These are phyloP conservation scores for Trichoderma orchidacearum DNA, from an alignment of 495 filamentous ascomycete genomes.

Conservation along the genomic window DNA sequence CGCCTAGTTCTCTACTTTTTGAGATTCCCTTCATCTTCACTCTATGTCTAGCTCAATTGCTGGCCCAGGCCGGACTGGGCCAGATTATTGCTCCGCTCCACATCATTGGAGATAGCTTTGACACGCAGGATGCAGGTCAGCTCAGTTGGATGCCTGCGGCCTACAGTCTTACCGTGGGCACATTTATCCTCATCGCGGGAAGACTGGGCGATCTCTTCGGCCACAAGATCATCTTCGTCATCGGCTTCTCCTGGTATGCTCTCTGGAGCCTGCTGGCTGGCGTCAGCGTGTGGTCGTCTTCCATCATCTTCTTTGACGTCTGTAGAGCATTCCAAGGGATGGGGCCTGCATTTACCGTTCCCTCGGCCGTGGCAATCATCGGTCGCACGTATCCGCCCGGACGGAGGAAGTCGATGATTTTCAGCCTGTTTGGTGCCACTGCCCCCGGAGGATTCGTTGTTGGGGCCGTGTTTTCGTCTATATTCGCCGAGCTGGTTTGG, in stretches of 20 bases:
- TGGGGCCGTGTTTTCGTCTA: constrained; percentile 31
- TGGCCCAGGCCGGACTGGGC: constrained; percentile 25
- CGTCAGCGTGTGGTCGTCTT: constrained; percentile 19
- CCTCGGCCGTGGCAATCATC: constrained; percentile 47
- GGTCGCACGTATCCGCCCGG: constrained; percentile 40
- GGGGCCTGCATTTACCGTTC: constrained; percentile 44
- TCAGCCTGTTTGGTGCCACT: constrained; percentile 46
- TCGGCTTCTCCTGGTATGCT: constrained; percentile 49
- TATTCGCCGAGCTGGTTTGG: constrained; percentile 38
- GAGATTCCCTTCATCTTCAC: constrained; percentile 9
- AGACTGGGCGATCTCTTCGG: constrained; percentile 55
- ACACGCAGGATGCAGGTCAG: constrained; percentile 20
- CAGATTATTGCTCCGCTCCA: constrained; percentile 23
- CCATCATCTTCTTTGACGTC: constrained; percentile 39
- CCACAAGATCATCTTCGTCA: constrained; percentile 48
- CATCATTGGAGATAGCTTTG: constrained; percentile 32
- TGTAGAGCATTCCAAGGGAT: constrained; percentile 48
- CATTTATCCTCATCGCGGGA: constrained; percentile 54
- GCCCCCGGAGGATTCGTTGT: constrained; percentile 43
- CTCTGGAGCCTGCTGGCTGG: constrained; percentile 51
- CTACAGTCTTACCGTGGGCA: constrained; percentile 51
- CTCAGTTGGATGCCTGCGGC: constrained; percentile 39
- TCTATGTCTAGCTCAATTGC: constrained; percentile 15
- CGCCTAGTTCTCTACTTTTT: constrained; percentile 1
- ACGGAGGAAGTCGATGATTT: constrained; percentile 41